Evolutionary conservation across 805 yeast species (phyloP).

Genomic region (Candida mattraensis): DNA sequence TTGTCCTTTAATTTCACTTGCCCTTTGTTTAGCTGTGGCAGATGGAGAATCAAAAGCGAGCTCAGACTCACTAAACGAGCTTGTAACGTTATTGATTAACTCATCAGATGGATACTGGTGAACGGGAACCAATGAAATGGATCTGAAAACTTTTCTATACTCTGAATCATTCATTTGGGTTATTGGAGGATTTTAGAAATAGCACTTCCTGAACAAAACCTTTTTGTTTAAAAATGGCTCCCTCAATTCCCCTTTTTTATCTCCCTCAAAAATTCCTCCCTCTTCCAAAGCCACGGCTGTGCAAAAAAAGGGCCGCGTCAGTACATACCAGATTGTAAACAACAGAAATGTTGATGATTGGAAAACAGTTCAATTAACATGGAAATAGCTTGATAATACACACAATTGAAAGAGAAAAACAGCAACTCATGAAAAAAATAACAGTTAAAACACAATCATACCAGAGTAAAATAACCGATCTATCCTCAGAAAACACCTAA

Average conservation of each 20-base stretch:
- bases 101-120: conserved; percentile 13
- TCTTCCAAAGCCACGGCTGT: conserved; percentile 7
- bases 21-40: conserved; percentile 12
- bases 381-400: conserved; percentile 9
- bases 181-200: not conserved
- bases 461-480: not conserved
- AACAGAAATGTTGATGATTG: too few relatives aligned
- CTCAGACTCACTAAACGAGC: conserved; percentile 21
- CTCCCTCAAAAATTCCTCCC: conserved; percentile 1
- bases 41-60: conserved; percentile 20
- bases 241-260: not conserved
- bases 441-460: too few relatives aligned
- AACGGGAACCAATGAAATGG: conserved; percentile 17
- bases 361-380: too few relatives aligned
- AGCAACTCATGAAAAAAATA: conserved; percentile 1
- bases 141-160: conserved; percentile 18
- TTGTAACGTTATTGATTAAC: conserved; percentile 11
- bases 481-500: too few relatives aligned
- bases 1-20: conserved; percentile 4
- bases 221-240: not conserved
- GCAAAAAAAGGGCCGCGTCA: too few relatives aligned
- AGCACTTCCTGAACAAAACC: not conserved
- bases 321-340: too few relatives aligned
- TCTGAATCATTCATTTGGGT: conserved; percentile 3
- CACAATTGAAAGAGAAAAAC: conserved; percentile 7